These are phyloP conservation scores for Borovskyia barvae DNA, from an alignment of 208 protist species.

Conservation along the genomic window DNA sequence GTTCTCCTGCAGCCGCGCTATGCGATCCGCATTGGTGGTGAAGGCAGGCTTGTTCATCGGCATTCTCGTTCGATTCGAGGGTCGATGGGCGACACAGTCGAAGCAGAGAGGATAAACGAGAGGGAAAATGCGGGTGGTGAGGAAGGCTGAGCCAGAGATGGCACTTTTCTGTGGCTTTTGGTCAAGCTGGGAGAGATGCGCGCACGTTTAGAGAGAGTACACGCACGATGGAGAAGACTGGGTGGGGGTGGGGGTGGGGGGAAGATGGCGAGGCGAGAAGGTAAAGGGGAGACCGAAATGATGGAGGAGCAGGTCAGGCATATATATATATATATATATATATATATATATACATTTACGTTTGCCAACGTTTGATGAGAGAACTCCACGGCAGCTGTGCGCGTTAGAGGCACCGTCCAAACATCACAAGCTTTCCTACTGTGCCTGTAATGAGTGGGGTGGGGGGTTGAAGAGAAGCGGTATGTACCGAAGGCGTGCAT, in stretches of 20 bases:
- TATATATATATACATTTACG: too few species aligned
- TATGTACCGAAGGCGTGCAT: too few species aligned
- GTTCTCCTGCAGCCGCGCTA: conserved; percentile 70
- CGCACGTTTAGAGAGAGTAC: not conserved
- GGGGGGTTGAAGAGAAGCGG: not conserved
- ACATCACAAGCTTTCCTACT: too few species aligned
- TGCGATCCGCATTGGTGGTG: conserved; percentile 60
- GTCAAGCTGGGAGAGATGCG: not conserved
- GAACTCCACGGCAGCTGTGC: not conserved
- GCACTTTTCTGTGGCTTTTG: too few species aligned
- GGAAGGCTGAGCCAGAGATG: too few species aligned
- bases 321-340: not conserved
- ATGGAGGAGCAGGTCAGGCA: not conserved
- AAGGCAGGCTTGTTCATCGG: conserved; percentile 65
- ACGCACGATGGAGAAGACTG: not conserved
- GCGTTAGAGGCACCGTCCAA: too few species aligned
- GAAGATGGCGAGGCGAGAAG: not conserved
- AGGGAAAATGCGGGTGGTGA: not conserved
- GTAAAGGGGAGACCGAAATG: not conserved
- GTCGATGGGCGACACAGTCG: not conserved
- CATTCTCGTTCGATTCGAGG: conserved; percentile 8
- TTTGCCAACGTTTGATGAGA: not conserved
- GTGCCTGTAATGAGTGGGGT: too few species aligned
- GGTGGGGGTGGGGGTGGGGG: not conserved
- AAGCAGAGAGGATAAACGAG: conserved; percentile 4